Base-by-base conservation (phyloP, 202 grass and related monocot genomes). In the Dendrocalamus latiflorus region DNA sequence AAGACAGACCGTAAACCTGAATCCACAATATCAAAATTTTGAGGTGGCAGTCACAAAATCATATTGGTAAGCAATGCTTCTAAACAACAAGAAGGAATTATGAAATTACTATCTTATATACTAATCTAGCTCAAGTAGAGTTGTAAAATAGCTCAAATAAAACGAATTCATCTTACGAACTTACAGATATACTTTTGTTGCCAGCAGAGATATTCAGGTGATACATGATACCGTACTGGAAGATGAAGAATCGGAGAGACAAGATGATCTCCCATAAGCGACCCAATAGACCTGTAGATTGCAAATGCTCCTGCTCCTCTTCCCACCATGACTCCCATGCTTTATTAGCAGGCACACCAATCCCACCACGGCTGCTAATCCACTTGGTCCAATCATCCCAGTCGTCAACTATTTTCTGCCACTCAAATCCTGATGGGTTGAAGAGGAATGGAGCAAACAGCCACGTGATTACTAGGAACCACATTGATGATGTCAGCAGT, bases 371-470 rank as follows among this genome's bases (percentile, higher is more conserved):
- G n/a, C n/a, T n/a, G n/a, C n/a, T n/a, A n/a, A n/a, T n/a, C n/a
- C n/a, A n/a, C n/a, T n/a, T n/a, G n/a, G n/a, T n/a, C 94, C 91
- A 94, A 21, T 97, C 94, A 70, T 97, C 94, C 94, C 94, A 97
- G 26, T 92, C 94, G 76, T 94, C 91, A 0, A 97, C 94, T 63
- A 94, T 91, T 77, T 97, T 97, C 59, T 97, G 91, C 91, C 91
- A 97, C 55, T 97, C 94, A 81, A 97, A 97, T 26, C 94, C 91
- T 26, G 94, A 97, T 57, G 94, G 94, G 57, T 97, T 97, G 85
- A 97, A 97, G 49, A 97, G 79, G 91, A 93, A 93, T 62, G 94
- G 94, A 37, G 87, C 94, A 64, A 94, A 97, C 25, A 97, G 71
- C 94, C 94, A 97, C 43, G 91, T 97, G 62, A 75, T 84, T 53